Conservation (phyloP, 1,139 yeast species). For the Saccharomycopsis hybrid region DNA sequence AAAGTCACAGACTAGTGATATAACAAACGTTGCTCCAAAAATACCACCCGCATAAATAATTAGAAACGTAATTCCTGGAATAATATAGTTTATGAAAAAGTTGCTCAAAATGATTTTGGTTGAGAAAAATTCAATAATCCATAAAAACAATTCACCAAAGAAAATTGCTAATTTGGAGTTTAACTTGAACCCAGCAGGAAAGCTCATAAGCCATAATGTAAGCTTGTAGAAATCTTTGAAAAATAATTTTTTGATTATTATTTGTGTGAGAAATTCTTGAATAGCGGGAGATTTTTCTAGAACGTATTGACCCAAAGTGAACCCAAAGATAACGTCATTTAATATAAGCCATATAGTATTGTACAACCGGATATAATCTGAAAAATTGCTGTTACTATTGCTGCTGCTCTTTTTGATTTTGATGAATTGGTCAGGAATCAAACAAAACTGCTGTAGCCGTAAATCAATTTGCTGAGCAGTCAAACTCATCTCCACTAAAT, state of each 20-base stretch:
- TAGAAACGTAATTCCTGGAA: slow-evolving; percentile 4
- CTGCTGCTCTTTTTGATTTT: slow-evolving; percentile 34
- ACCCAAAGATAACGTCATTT: slow-evolving; percentile 76
- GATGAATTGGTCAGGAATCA: slow-evolving; percentile 75
- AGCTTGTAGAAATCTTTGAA: slow-evolving; percentile 38
- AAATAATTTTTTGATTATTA: slow-evolving; percentile 33
- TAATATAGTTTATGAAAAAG: slow-evolving; percentile 24
- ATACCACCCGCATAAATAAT: slow-evolving; percentile 40
- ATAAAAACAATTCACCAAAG: slow-evolving; percentile 76
- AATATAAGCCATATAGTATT: slow-evolving; percentile 83
- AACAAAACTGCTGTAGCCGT: slow-evolving; percentile 69
- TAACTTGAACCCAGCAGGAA: slow-evolving; percentile 92
- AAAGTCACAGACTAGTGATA: slow-evolving; percentile 62
- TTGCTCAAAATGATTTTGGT: slow-evolving; percentile 12
- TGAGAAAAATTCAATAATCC: slow-evolving; percentile 74
- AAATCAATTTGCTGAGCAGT: slow-evolving; percentile 74
- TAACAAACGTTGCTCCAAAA: slow-evolving; percentile 62
- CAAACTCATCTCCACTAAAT: slow-evolving; percentile 46
- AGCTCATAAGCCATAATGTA: slow-evolving; percentile 72
- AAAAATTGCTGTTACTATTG: slow-evolving; percentile 29
- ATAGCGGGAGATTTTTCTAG: slow-evolving; percentile 38
- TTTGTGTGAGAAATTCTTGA: slow-evolving; percentile 32
- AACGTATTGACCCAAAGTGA: slow-evolving; percentile 48
- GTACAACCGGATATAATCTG: slow-evolving; percentile 81
- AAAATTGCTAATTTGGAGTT: slow-evolving; percentile 82